These are phyloP conservation scores for Ascochyta lentis DNA, from an alignment of 2,329 filamentous ascomycete genomes.

Conservation along the genomic window DNA sequence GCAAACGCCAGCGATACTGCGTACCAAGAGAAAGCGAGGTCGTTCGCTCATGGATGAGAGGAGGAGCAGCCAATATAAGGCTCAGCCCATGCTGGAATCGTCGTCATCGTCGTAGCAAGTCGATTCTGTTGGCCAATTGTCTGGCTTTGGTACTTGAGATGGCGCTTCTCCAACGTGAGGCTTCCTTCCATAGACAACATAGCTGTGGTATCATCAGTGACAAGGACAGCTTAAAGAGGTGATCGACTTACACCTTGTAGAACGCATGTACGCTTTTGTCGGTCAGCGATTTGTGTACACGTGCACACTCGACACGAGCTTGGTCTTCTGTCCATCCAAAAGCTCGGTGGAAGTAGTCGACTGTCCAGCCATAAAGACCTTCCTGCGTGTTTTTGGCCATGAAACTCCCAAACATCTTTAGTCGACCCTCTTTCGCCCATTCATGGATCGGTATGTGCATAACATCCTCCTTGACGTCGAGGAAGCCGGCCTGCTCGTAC, in stretches of 20 bases:
- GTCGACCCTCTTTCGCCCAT: slow-evolving; percentile 58
- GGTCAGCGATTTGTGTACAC: slow-evolving; percentile 49
- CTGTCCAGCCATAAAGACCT: slow-evolving; percentile 53
- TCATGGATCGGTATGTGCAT: slow-evolving; percentile 61
- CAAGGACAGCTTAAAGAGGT: not conserved
- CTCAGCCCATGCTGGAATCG: not conserved
- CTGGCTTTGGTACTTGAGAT: slow-evolving; percentile 25
- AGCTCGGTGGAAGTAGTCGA: slow-evolving; percentile 52
- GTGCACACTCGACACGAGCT: slow-evolving; percentile 54
- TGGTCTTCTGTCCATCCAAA: slow-evolving; percentile 54
- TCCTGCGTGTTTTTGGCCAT: slow-evolving; percentile 56
- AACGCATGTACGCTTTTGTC: slow-evolving; percentile 52
- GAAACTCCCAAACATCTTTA: slow-evolving; percentile 59
- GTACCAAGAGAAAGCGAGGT: not conserved
- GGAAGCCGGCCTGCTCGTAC: slow-evolving; percentile 64
- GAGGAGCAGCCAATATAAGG: not conserved
- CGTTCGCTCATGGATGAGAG: not conserved
- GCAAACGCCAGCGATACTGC: not conserved
- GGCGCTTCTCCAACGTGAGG: slow-evolving; percentile 26
- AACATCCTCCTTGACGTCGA: slow-evolving; percentile 61
- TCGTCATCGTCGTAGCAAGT: slow-evolving; percentile 16
- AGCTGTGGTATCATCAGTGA: slow-evolving; percentile 23
- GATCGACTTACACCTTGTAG: slow-evolving; percentile 49
- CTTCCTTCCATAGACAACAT: slow-evolving; percentile 39
- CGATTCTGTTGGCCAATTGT: slow-evolving; percentile 27